Evolutionary conservation across 306 rosid species (phyloP).

Genomic region (Styphnolobium japonicum): DNA sequence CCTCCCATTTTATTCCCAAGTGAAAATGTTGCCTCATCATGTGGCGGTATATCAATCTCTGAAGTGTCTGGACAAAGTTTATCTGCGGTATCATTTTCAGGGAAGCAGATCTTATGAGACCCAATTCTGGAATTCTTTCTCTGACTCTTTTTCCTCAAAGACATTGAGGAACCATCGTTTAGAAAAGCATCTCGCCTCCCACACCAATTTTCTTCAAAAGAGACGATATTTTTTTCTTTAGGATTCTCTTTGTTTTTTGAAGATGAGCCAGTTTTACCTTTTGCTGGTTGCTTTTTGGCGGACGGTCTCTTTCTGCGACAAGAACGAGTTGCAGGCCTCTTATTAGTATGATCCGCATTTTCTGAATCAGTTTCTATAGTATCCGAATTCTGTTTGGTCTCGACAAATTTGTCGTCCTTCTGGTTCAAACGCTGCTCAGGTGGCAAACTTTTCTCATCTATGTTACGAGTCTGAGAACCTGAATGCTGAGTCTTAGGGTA

Average conservation of each 20-base stretch:
- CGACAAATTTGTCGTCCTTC: constrained; percentile 37
- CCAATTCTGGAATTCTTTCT: constrained; percentile 33
- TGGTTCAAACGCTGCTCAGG: constrained; percentile 42
- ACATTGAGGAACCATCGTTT: constrained; percentile 43
- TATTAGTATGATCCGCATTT: constrained; percentile 41
- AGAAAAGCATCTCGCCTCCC: constrained; percentile 33
- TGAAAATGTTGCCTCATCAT: constrained; percentile 37
- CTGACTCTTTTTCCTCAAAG: constrained; percentile 38
- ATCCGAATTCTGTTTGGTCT: constrained; percentile 66
- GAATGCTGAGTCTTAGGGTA: constrained; percentile 47
- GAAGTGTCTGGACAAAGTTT: constrained; percentile 37
- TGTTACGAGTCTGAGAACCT: constrained; percentile 41
- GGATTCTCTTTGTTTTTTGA: constrained; percentile 38
- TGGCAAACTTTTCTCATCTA: constrained; percentile 32
- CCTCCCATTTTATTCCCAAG: constrained; percentile 32
- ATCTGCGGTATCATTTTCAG: constrained; percentile 32
- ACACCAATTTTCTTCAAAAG: constrained; percentile 40
- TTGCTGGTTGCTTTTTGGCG: constrained; percentile 34
- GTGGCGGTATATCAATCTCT: constrained; percentile 35
- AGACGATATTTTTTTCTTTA: constrained; percentile 40
- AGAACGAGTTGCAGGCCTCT: constrained; percentile 73
- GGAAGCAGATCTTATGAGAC: constrained; percentile 38
- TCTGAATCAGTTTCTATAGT: constrained; percentile 90
- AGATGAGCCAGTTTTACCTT: constrained; percentile 37
- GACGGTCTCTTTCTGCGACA: constrained; percentile 49